phyloP scores from a whole-genome alignment of 2,329 filamentous ascomycete species.

The Monosporascus cannonballus region DNA sequence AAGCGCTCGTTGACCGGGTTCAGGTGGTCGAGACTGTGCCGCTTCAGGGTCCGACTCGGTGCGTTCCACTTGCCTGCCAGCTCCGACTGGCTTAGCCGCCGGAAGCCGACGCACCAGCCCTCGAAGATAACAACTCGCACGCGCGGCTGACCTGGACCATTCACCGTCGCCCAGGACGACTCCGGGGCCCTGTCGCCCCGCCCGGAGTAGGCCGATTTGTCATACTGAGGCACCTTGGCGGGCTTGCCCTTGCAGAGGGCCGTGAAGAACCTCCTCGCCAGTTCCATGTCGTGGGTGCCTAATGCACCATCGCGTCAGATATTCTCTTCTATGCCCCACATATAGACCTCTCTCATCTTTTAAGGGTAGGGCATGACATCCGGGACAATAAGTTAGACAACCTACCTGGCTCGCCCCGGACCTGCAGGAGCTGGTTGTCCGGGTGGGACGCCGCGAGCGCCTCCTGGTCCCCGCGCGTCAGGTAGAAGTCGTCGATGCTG shows the following conservation, averaged over 20 bases:
- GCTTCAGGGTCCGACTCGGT: constrained; percentile 41
- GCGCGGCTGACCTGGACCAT: constrained; percentile 41
- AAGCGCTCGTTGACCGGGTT: constrained; percentile 44
- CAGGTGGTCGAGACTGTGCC: constrained; percentile 43
- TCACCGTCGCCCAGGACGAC: constrained; percentile 54
- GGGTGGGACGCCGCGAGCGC: constrained; percentile 59
- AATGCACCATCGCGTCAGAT: not conserved
- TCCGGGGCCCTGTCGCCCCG: constrained; percentile 67
- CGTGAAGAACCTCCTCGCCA: constrained; percentile 58
- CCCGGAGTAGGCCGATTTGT: constrained; percentile 73
- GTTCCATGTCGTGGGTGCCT: constrained; percentile 64
- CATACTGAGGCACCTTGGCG: constrained; percentile 65
- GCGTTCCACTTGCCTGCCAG: constrained; percentile 46
- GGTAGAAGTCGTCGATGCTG: constrained; percentile 88
- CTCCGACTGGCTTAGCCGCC: constrained; percentile 47
- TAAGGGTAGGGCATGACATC: no score
- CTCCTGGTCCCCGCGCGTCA: constrained; percentile 62
- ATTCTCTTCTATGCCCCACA: not conserved
- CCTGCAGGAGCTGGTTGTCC: constrained; percentile 69
- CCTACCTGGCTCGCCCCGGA: constrained; percentile 73
- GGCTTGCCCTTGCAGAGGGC: constrained; percentile 46
- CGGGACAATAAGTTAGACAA: not conserved
- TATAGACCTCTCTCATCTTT: not conserved
- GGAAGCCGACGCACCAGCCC: constrained; percentile 88
- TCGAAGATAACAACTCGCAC: constrained; percentile 71